Percentiles rank a stretch among this genome's conserved stretches.
These are phyloP conservation scores for Salicornia ramosissima DNA, from an alignment of 148 eudicot species.

Conservation along the genomic window DNA sequence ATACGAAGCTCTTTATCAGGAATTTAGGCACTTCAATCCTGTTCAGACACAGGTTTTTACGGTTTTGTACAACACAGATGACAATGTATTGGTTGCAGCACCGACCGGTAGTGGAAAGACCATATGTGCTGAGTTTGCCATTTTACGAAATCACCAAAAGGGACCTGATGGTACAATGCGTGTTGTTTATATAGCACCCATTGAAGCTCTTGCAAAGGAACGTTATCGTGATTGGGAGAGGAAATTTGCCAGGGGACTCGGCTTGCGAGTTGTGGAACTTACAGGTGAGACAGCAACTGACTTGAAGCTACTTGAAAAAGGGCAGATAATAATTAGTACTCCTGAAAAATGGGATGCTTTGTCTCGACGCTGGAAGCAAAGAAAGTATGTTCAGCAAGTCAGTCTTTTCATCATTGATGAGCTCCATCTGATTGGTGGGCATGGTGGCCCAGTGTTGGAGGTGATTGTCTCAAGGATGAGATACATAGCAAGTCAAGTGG, in stretches of 20 bases:
- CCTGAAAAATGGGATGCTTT: conserved; percentile 97
- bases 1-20: conserved; percentile 81
- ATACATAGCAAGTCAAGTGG: conserved; percentile 72
- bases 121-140: conserved; percentile 90
- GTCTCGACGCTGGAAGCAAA: conserved; percentile 94
- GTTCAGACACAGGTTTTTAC: conserved; percentile 96
- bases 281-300: conserved; percentile 82
- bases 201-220: conserved; percentile 89
- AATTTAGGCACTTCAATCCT: conserved; percentile 86
- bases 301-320: conserved; percentile 74
- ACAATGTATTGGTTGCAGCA: conserved; percentile 93
- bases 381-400: conserved; percentile 76
- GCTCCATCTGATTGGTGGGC: conserved; percentile 89
- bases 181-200: conserved; percentile 86
- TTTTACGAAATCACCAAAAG: conserved; percentile 77
- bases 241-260: conserved; percentile 75
- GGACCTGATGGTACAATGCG: conserved; percentile 55
- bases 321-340: conserved; percentile 74
- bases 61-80: conserved; percentile 85
- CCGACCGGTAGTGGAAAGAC: conserved; percentile 98
- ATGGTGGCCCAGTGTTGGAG: conserved; percentile 84
- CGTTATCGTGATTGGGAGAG: conserved; percentile 64
- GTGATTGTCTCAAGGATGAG: conserved; percentile 90
- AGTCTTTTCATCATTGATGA: conserved; percentile 85
- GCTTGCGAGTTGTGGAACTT: conserved; percentile 70